A percentile compares a stretch with the other conserved stretches of the same genome.
Conservation (phyloP, 2,329 filamentous ascomycete species). For the Trichoderma koningii region DNA sequence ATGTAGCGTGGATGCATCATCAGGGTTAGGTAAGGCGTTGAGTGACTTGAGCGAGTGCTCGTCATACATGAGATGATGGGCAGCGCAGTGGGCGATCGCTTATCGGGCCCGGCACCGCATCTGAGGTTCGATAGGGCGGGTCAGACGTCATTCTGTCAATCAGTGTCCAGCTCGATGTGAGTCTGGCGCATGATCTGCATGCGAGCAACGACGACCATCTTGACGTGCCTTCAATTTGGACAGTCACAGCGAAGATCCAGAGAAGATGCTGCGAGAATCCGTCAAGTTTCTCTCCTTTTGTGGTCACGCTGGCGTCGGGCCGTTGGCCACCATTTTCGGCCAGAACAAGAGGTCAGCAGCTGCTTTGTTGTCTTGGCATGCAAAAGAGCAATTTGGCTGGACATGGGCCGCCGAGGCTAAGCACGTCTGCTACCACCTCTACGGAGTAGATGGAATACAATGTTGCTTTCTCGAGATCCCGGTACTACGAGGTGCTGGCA, state of each 20-base stretch:
- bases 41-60: not conserved
- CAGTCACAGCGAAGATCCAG: no score
- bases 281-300: not conserved
- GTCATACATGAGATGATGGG: constrained; percentile 10
- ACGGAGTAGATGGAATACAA: not conserved
- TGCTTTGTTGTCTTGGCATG: not conserved
- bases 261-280: no score
- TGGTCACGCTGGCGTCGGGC: not conserved
- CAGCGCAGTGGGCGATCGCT: constrained; percentile 4
- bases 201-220: not conserved
- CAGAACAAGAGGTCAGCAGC: not conserved
- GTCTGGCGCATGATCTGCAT: constrained; percentile 11
- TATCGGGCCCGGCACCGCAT: not conserved
- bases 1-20: no score
- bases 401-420: not conserved
- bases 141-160: constrained; percentile 1
- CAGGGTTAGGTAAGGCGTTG: not conserved
- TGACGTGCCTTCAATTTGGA: no score
- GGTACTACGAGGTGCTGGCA: no score
- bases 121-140: not conserved
- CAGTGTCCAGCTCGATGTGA: not conserved
- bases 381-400: not conserved
- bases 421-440: not conserved
- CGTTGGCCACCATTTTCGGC: not conserved
- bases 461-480: not conserved